Base-by-base conservation (phyloP, 2,329 filamentous ascomycete genomes). In the Mollisia scopiformis region DNA sequence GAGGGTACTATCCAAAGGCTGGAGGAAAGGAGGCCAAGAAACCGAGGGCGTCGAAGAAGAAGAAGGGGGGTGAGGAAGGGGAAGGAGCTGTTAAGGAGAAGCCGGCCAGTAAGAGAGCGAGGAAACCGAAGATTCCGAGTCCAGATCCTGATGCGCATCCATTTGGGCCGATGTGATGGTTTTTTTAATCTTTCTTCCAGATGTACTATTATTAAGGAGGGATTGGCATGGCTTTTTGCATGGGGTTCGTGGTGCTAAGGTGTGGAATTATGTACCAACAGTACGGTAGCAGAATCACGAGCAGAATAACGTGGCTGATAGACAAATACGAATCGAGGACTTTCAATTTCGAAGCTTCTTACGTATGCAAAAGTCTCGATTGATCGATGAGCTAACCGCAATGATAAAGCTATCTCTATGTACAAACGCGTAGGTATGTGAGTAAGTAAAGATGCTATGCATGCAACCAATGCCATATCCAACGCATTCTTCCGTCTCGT, bases 1-100 rank as follows among this genome's bases (percentile, higher is more conserved):
- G 65, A 25, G 84, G 84, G 3, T 88, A 88, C 70, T 79, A 84
- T 60, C 84, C 85, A 2, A 85, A 86, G 65, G 81, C 82, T 2
- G 84, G 84, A 2, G 58, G 64, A 14, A 61, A 59, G 7, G 72
- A 71, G 43, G 55, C 43, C 6, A 72, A 71, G 50, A 73, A 72
- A 58, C 58, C 68, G 21, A 57, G 69, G 27, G 55, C 64, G 8
- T 55, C 62, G 33, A 55, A 66, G 43, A 69, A 69, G 46, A 72
- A 69, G 62, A 72, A 70, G 52, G 43, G 28, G 6, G 43, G 21
- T 47, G 43, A 23, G 14, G 43, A 47, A 23, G 23, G 28, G 43
- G n/a, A 47, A 23, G 13, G 16, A 13, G 62, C 60, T 7, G 27
- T 16, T 25, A 47, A 55, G 27, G 61, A 60, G n/a, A 66, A 66